phyloP scores from a whole-genome alignment of 768 basidiomycete species.

The Mrakia blollopis region DNA sequence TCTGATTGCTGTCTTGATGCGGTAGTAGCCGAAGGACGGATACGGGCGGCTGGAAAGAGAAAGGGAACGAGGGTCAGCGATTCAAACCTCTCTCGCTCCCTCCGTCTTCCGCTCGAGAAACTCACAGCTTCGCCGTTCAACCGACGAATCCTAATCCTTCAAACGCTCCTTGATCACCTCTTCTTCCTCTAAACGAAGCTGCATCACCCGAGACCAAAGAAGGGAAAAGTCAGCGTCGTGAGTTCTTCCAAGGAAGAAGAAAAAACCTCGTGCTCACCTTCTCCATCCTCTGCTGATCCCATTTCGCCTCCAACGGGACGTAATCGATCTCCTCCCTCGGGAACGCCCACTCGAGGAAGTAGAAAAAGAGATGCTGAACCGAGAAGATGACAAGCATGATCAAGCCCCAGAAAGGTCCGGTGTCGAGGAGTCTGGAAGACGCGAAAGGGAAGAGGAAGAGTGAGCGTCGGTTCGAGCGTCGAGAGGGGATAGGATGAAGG shows the following conservation, averaged over 20 bases:
- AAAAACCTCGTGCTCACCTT: not conserved
- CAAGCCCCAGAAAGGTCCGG: constrained; percentile 74
- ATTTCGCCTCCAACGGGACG: constrained; percentile 9
- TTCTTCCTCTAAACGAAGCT: not conserved
- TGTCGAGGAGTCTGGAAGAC: constrained; percentile 57
- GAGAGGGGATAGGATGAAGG: not conserved
- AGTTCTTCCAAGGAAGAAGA: not conserved
- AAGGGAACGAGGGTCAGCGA: too few species aligned
- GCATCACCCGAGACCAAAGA: not conserved
- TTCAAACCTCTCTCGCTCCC: too few species aligned
- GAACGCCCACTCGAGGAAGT: constrained; percentile 75
- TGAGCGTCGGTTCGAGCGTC: not conserved
- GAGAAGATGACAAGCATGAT: constrained; percentile 84
- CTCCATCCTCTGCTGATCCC: constrained; percentile 8
- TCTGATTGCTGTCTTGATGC: too few species aligned
- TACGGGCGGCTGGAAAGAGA: too few species aligned
- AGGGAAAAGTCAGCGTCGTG: not conserved
- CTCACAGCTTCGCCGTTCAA: not conserved
- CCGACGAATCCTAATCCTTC: not conserved
- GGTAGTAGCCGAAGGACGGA: too few species aligned
- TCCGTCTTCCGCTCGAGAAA: not conserved
- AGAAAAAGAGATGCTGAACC: constrained; percentile 82
- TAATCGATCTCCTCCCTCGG: constrained; percentile 69
- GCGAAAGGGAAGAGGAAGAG: not conserved
- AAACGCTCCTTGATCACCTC: not conserved